Evolutionary conservation across 129 eudicot species (phyloP), one percentile per base, ranked within the genome.

Genomic region (Lactuca saligna): DNA sequence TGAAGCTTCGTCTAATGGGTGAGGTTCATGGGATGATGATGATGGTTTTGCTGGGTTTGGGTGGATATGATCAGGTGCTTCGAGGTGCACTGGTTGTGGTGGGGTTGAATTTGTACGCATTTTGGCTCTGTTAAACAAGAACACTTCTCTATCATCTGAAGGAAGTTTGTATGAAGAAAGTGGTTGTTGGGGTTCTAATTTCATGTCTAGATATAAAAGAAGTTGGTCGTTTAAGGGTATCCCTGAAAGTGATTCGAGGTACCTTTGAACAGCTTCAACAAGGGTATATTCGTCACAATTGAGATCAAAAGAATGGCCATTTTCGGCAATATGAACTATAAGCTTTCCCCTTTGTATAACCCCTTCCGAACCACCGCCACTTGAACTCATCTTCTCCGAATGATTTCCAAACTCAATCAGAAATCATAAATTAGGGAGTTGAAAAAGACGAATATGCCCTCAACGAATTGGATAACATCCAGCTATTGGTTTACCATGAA

Each of bases 161-260:
- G 99, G 99, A 17, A 93, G 90, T 57, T 85, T 85, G 76, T 89
- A 93, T 6, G 78, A 78, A 34, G 97, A 90, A 63, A 93, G 93
- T n/a, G 84, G 84, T 15, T 75, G 80, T 6, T 83, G 95, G 7
- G 86, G 25, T 57, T 92, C 98, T 60, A 92, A 48, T 69, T 92
- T 92, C 96, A 88, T 66, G 74, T 87, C 95, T 68, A 82, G 66
- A 70, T 93, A 93, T 34, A 93, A 56, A 46, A 93, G 90, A 65
- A 93, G 92, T 84, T 89, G 99, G 69, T 93, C 97, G 77, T 73
- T 82, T 4, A 76, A 53, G 8, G 78, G 90, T 63, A 93, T 85
- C 44, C 87, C 88, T 0, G 88, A 80, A 73, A 73, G 83, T 1
- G 99, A 78, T 78, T 89, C 95, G 2, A 93, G 76, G 62, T 65